Percentiles rank a stretch among this genome's conserved stretches.
phyloP scores from a whole-genome alignment of 352 stramenopile genomes.

The Phytopythium litorale region DNA sequence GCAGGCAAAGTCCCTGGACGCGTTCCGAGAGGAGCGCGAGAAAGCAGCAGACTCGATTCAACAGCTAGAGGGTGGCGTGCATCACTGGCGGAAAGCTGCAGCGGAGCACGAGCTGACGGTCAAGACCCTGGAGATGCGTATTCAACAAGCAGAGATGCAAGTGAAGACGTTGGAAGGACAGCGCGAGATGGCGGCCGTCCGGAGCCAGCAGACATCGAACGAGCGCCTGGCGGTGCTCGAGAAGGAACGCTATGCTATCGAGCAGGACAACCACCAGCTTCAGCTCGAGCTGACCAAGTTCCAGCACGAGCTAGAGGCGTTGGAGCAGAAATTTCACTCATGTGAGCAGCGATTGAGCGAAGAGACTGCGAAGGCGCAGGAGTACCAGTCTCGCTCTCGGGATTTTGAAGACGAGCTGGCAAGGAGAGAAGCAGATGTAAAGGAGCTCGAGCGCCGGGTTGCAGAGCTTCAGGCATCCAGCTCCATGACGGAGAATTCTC shows the following conservation, averaged over 20 bases:
- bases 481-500: conserved; percentile 29
- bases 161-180: conserved; percentile 26
- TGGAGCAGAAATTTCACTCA: conserved; percentile 40
- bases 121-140: conserved; percentile 29
- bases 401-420: conserved; percentile 21
- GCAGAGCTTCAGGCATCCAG: conserved; percentile 23
- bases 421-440: conserved; percentile 19
- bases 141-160: conserved; percentile 20
- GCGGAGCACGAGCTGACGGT: conserved; percentile 28
- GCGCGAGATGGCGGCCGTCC: conserved; percentile 30
- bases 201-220: conserved; percentile 46
- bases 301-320: conserved; percentile 41
- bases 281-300: conserved; percentile 37
- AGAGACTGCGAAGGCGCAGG: conserved; percentile 29
- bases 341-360: conserved; percentile 33
- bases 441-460: conserved; percentile 48
- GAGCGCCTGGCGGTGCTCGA: conserved; percentile 53
- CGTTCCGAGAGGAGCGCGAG: conserved; percentile 41
- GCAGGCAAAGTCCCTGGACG: conserved; percentile 45
- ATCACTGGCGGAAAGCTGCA: conserved; percentile 32
- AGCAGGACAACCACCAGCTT: conserved; percentile 53
- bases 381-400: conserved; percentile 28
- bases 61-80: conserved; percentile 41
- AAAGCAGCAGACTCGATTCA: conserved; percentile 34
- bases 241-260: conserved; percentile 44